phyloP scores from a whole-genome alignment of 2,329 filamentous ascomycete genomes.

The Scedosporium dehoogii region DNA sequence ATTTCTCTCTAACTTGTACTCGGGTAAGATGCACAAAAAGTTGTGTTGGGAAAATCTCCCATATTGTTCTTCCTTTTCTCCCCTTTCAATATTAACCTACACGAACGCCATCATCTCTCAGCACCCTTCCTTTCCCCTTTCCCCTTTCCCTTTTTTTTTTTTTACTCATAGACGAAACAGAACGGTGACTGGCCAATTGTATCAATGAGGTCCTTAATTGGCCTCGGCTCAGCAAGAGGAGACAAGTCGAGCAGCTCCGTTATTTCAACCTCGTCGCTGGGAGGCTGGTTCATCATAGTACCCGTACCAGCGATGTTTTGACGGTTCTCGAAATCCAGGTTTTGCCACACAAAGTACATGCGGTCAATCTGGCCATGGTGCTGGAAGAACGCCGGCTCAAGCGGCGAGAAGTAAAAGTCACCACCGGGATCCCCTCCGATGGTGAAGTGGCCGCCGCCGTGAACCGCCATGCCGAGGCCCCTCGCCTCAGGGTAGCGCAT shows the following conservation, averaged over 20 bases:
- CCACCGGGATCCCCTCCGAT: conserved; percentile 16
- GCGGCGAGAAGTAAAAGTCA: conserved; percentile 28
- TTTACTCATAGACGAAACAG: conserved; percentile 30
- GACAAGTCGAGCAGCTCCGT: conserved; percentile 25
- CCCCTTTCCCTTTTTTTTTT: background rate
- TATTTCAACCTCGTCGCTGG: conserved; percentile 30
- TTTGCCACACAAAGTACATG: conserved; percentile 39
- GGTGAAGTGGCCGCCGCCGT: conserved; percentile 28
- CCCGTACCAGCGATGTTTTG: conserved; percentile 29
- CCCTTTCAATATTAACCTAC: no score
- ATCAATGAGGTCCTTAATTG: conserved; percentile 26
- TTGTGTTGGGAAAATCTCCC: no score
- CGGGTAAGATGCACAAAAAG: no score
- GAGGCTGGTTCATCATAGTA: conserved; percentile 28
- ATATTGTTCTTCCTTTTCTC: no score
- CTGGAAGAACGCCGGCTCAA: conserved; percentile 24
- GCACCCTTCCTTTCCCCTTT: background rate
- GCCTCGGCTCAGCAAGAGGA: conserved; percentile 22
- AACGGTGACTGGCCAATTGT: conserved; percentile 29
- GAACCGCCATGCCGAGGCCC: conserved; percentile 20
- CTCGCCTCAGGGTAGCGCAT: conserved; percentile 14
- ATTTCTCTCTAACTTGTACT: no score
- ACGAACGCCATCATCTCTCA: background rate
- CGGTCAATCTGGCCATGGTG: conserved; percentile 32
- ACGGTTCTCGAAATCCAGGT: conserved; percentile 28